Evolutionary conservation across 768 basidiomycete genomes (phyloP).

Genomic region (Tubosaeta sp.): DNA sequence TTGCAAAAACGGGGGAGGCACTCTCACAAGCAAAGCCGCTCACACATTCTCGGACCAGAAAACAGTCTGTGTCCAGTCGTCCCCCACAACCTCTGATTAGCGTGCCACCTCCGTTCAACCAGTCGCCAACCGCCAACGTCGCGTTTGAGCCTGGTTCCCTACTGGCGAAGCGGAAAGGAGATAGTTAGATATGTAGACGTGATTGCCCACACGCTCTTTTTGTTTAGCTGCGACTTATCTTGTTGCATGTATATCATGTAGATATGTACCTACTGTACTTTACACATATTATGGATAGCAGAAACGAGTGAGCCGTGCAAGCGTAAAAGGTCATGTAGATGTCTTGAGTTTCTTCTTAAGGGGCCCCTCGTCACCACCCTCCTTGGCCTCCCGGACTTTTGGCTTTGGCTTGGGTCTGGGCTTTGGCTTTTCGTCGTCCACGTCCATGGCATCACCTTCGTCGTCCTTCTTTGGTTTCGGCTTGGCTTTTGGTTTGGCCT

Average conservation of each 20-base stretch:
- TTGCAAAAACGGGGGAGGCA: constrained; percentile 32
- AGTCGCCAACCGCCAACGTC: constrained; percentile 31
- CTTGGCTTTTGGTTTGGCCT: constrained; percentile 43
- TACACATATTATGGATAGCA: constrained; percentile 17
- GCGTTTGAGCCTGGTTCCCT: constrained; percentile 77
- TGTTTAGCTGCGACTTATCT: constrained; percentile 6
- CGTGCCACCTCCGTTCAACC: constrained; percentile 39
- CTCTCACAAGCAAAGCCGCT: constrained; percentile 31
- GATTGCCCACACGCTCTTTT: background rate
- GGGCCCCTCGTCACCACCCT: constrained; percentile 45
- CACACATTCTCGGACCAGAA: constrained; percentile 35
- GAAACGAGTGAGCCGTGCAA: too few relatives aligned
- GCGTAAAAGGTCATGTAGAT: constrained; percentile 31
- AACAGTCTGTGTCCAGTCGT: constrained; percentile 32
- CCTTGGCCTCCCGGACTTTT: constrained; percentile 34
- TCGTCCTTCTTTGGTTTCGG: constrained; percentile 38
- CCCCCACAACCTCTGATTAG: constrained; percentile 46
- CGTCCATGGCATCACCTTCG: constrained; percentile 47
- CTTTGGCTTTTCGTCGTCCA: constrained; percentile 39
- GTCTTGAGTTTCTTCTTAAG: constrained; percentile 77
- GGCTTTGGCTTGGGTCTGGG: constrained; percentile 41
- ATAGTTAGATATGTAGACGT: constrained; percentile 5
- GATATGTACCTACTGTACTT: constrained; percentile 20
- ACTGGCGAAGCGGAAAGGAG: constrained; percentile 50
- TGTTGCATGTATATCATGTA: constrained; percentile 13